Evolutionary conservation across 2,329 filamentous ascomycete species (phyloP), one percentile per base, ranked within the genome.

Genomic region (Calonectria pseudoreteaudii): DNA sequence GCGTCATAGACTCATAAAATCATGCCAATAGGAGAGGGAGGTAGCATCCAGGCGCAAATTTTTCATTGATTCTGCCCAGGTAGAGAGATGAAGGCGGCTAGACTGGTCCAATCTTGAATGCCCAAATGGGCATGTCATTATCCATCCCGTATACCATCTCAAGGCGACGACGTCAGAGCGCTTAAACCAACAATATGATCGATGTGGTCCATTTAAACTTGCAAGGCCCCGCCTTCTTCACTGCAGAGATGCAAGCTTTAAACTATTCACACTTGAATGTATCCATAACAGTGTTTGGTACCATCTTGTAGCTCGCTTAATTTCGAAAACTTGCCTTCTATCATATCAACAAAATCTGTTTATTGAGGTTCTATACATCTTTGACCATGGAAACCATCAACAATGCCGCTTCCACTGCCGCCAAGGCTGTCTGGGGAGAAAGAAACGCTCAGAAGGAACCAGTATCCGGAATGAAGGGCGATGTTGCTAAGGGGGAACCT

Each of bases 401-500:
- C 83, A 90, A 87, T 82, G 85, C 91, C 67, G 87, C 83, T 20
- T 81, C 81, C 2, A 83, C 84, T 8, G 86, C 85, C 50, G 84
- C 82, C 66, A 86, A 84, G 70, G 85, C 82, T 38, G 85, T 88
- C 70, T 88, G 85, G 85, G 86, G 86, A 78, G 85, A 79, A 75
- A 85, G 84, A 85, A 78, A 84, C 34, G 70, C 82, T 30, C 80
- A 82, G 58, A 82, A 85, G 60, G 95, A 97, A 85, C 95, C 95
- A 23, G 83, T 95, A 56, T 93, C 94, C 26, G 95, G 95, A 28
- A 86, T 91, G 66, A 86, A 89, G 71, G 95, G 95, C 49, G 86
- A 93, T 81, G 93, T 94, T 6, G 88, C 89, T 30, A 88, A 88
- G 53, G 91, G 90, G 16, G 93, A 96, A 82, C 95, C 95, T 0